Conservation (phyloP, 1,139 yeast species). For the Debaryomyces sp. region DNA sequence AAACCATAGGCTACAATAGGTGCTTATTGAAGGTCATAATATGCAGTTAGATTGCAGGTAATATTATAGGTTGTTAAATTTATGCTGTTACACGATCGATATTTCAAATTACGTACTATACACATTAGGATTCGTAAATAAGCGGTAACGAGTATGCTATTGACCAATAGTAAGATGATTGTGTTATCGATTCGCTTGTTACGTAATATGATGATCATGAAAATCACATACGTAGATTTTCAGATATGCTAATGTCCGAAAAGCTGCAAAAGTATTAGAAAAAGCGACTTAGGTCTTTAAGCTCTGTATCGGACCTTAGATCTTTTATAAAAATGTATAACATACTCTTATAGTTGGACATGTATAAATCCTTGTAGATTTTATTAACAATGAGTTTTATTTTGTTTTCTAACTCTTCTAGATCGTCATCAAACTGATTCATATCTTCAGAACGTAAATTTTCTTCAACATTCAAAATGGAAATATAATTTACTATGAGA, state of each 20-base stretch:
- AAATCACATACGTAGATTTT: not conserved
- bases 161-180: not conserved
- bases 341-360: conserved; percentile 22
- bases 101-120: not conserved
- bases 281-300: conserved; percentile 28
- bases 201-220: not conserved
- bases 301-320: conserved; percentile 31
- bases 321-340: conserved; percentile 28
- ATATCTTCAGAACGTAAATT: conserved; percentile 6
- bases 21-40: not conserved
- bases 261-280: conserved; percentile 8
- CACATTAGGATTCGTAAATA: not conserved
- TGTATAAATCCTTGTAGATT: conserved; percentile 28
- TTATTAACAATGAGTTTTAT: conserved; percentile 28
- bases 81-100: not conserved
- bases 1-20: not conserved
- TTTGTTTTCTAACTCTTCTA: conserved; percentile 28
- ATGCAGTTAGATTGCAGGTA: not conserved
- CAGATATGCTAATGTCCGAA: not conserved
- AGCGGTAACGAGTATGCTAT: not conserved
- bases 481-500: conserved; percentile 31
- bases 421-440: conserved; percentile 23
- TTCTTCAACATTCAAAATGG: conserved; percentile 27
- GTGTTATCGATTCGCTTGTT: not conserved
- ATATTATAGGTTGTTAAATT: not conserved